Evolutionary conservation across 306 rosid species (phyloP).

Genomic region (Pterocarpus macrocarpus): DNA sequence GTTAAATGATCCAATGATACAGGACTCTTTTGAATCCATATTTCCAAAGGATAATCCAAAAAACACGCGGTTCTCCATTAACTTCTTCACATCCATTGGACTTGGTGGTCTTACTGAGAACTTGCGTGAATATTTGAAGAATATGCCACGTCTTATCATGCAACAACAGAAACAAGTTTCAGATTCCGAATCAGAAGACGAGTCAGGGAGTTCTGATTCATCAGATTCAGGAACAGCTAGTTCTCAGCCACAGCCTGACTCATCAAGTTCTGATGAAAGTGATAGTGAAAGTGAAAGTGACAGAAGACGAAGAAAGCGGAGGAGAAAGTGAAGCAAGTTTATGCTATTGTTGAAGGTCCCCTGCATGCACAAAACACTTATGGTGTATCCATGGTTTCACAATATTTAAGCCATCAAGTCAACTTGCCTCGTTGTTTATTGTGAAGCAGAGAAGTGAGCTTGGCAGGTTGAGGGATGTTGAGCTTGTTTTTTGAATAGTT

Average conservation of each 20-base stretch:
- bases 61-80: constrained; percentile 88
- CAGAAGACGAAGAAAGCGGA: constrained; percentile 60
- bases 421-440: constrained; percentile 2
- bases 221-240: constrained; percentile 61
- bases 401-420: constrained; percentile 18
- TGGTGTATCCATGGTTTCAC: constrained; percentile 34
- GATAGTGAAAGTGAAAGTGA: constrained; percentile 43
- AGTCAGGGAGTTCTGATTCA: constrained; percentile 60
- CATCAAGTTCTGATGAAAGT: constrained; percentile 68
- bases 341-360: background rate
- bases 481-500: constrained; percentile 20
- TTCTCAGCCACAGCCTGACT: constrained; percentile 62
- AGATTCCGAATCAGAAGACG: constrained; percentile 69
- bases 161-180: constrained; percentile 76
- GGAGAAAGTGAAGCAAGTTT: constrained; percentile 55
- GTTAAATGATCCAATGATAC: constrained; percentile 69
- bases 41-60: constrained; percentile 90
- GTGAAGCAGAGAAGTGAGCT: background rate
- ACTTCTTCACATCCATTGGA: constrained; percentile 95
- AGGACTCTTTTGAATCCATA: constrained; percentile 75
- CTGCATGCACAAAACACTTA: constrained; percentile 25
- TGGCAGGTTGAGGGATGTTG: constrained; percentile 10
- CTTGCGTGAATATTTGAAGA: constrained; percentile 85
- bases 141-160: constrained; percentile 94
- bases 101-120: constrained; percentile 96